These are phyloP conservation scores for Starmerella riodocensis DNA, from an alignment of 805 yeast genomes.

Conservation along the genomic window DNA sequence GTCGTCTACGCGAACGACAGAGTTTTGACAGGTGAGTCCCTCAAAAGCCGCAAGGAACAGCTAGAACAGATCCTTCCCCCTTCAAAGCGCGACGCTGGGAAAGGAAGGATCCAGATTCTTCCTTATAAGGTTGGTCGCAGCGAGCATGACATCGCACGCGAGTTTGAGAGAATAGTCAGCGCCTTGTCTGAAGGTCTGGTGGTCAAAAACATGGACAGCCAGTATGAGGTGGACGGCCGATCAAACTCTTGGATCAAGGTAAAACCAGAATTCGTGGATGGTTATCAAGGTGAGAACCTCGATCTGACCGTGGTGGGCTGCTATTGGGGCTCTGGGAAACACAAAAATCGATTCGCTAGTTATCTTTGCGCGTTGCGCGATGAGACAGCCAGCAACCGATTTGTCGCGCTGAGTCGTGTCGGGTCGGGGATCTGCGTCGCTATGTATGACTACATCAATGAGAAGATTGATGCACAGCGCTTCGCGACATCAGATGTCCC, in stretches of 20 bases:
- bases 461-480: constrained; percentile 53
- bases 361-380: constrained; percentile 60
- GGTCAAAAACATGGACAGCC: constrained; percentile 47
- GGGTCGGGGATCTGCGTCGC: constrained; percentile 69
- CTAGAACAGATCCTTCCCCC: constrained; percentile 37
- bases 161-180: constrained; percentile 46
- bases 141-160: constrained; percentile 41
- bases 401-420: constrained; percentile 58
- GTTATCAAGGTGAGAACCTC: constrained; percentile 70
- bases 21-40: constrained; percentile 41
- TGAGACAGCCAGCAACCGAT: constrained; percentile 30
- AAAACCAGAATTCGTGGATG: constrained; percentile 75
- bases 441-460: constrained; percentile 47
- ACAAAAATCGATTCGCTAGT: constrained; percentile 32
- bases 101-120: constrained; percentile 20
- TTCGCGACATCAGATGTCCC: constrained; percentile 17
- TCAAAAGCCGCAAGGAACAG: constrained; percentile 43
- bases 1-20: constrained; percentile 54
- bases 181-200: constrained; percentile 69
- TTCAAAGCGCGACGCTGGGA: constrained; percentile 1
- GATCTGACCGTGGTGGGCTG: constrained; percentile 74
- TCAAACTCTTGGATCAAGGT: constrained; percentile 69
- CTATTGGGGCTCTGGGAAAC: constrained; percentile 50
- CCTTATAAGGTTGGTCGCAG: constrained; percentile 31
- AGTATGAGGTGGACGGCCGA: constrained; percentile 49